Base-by-base conservation (phyloP, 768 basidiomycete species). In the Mycena maculata region DNA sequence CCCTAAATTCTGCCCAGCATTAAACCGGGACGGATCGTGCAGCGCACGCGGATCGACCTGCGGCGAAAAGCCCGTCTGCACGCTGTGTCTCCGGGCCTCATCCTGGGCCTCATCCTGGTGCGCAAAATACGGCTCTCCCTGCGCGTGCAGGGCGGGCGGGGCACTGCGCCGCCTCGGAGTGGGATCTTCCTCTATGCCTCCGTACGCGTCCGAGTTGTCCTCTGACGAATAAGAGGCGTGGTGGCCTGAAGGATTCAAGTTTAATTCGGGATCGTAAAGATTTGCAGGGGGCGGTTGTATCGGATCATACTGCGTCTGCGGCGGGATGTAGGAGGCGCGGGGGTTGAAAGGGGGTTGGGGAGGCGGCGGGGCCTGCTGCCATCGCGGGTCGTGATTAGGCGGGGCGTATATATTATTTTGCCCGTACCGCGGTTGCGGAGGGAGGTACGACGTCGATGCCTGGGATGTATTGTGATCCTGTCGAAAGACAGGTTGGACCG, bases 401-500 rank as follows among this genome's bases (percentile, higher is more conserved):
- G 65, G 31, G 7, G 31, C 38, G 2, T 31, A 58, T 45, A 55
- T 50, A 48, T 63, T 28, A 15, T 30, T 36, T 33, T 52, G 50
- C 36, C 20, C 22, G 36, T 52, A 30, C 16, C 20, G 60, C 5
- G 50, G n/a, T 31, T 41, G 65, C 6, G 60, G 49, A 12, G 64
- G 57, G 13, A 68, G 27, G 18, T 68, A 63, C 22, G 67, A 68
- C 25, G 67, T 68, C 49, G 67, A 68, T 11, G 67, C 61, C 50
- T 68, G 69, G 1, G 69, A 59, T 31, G 72, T 31, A 42, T 50
- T 53, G 42, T 72, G 72, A 39, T 63, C 49, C 28, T 61, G 58
- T 15, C 48, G 57, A 18, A 58, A 52, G 2, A 61, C 22, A 27
- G 70, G 50, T 23, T 63, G 68, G n/a, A 60, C 45, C 1, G 62